A percentile compares a stretch with the other conserved stretches of the same genome.
These are phyloP conservation scores for Penicillium simplicissimum DNA, from an alignment of 495 filamentous ascomycete species.

Conservation along the genomic window DNA sequence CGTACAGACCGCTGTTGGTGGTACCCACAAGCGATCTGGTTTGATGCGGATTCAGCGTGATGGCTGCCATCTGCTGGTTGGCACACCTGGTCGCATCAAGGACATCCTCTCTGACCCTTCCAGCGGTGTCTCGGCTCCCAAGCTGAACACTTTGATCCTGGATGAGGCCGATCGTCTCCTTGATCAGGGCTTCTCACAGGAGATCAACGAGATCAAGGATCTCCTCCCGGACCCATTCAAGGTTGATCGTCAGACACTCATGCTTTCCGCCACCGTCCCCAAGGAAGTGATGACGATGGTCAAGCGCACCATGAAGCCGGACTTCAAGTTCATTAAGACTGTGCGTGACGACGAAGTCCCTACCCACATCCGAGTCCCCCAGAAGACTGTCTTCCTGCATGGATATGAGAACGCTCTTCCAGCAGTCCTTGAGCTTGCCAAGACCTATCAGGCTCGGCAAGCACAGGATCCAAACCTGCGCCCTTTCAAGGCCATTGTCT, in stretches of 20 bases:
- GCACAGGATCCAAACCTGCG: slow-evolving; percentile 33
- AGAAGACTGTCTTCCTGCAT: slow-evolving; percentile 62
- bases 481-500: slow-evolving; percentile 94
- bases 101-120: slow-evolving; percentile 75
- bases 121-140: slow-evolving; percentile 68
- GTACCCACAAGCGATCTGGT: slow-evolving; percentile 68
- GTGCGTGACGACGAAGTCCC: slow-evolving; percentile 75
- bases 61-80: slow-evolving; percentile 89
- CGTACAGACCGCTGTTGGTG: slow-evolving; percentile 87
- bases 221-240: slow-evolving; percentile 61
- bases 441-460: slow-evolving; percentile 50
- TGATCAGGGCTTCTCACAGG: slow-evolving; percentile 83
- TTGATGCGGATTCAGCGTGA: slow-evolving; percentile 62
- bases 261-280: slow-evolving; percentile 93
- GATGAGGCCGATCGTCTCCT: slow-evolving; percentile 94
- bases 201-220: slow-evolving; percentile 68
- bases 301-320: slow-evolving; percentile 62
- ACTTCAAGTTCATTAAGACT: slow-evolving; percentile 82
- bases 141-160: slow-evolving; percentile 76
- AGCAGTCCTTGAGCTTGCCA: slow-evolving; percentile 70
- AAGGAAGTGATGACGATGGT: slow-evolving; percentile 79
- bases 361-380: slow-evolving; percentile 82
- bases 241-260: slow-evolving; percentile 79
- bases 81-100: slow-evolving; percentile 84
- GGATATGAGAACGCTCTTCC: slow-evolving; percentile 79